phyloP scores from a whole-genome alignment of 2,329 filamentous ascomycete species.

The Thelonectria discophora region DNA sequence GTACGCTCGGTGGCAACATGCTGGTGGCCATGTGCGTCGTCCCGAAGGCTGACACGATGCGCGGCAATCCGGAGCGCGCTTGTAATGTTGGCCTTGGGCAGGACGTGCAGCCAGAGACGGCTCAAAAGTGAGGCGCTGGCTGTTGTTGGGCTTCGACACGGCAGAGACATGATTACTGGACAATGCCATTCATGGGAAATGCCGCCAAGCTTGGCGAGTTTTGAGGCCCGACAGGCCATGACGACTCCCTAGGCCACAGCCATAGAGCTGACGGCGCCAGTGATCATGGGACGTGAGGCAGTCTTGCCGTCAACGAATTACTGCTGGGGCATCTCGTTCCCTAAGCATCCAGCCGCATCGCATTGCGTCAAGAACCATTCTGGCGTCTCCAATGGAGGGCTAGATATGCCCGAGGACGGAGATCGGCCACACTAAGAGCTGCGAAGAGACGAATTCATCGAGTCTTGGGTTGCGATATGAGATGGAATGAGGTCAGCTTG shows the following conservation, averaged over 20 bases:
- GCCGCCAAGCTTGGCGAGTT: constrained; percentile 17
- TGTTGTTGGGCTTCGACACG: constrained; percentile 15
- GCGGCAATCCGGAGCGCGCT: constrained; percentile 22
- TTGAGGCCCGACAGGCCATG: constrained; percentile 30
- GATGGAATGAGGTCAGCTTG: constrained; percentile 38
- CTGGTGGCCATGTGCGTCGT: constrained; percentile 20
- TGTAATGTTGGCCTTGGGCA: constrained; percentile 10
- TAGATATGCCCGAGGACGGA: constrained; percentile 29
- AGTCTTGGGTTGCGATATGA: constrained; percentile 21
- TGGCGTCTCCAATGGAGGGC: constrained; percentile 41
- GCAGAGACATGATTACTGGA: constrained; percentile 12
- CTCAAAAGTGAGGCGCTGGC: constrained; percentile 32
- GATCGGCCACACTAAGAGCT: constrained; percentile 35
- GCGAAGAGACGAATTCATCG: constrained; percentile 27
- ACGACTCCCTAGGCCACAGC: background rate
- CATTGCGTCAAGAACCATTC: constrained; percentile 38
- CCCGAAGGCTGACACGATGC: constrained; percentile 20
- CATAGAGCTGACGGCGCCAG: constrained; percentile 7
- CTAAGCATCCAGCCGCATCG: constrained; percentile 27
- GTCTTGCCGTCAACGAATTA: constrained; percentile 17
- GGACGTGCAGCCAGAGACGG: constrained; percentile 16
- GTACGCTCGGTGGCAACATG: constrained; percentile 18
- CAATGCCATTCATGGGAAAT: constrained; percentile 6
- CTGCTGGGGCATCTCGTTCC: constrained; percentile 21
- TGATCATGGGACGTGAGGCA: constrained; percentile 21